These are phyloP conservation scores for Cordyceps fumosorosea DNA, from an alignment of 2,329 filamentous ascomycete genomes.

Conservation along the genomic window DNA sequence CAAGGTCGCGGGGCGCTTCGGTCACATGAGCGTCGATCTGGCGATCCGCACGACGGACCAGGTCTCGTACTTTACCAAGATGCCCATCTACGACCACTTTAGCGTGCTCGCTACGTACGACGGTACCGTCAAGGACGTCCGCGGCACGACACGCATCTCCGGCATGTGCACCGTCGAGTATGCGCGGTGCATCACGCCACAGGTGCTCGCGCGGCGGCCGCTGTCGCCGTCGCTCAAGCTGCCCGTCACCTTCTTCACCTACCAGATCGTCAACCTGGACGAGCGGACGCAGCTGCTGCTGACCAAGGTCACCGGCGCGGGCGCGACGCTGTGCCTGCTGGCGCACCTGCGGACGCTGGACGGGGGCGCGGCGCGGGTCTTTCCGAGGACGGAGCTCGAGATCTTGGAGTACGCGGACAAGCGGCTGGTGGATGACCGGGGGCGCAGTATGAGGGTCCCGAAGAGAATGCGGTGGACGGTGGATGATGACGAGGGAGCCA, in stretches of 20 bases:
- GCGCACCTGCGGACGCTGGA: background rate
- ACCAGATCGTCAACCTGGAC: background rate
- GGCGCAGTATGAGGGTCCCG: background rate
- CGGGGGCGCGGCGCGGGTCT: background rate
- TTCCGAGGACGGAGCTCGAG: background rate
- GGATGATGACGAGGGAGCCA: background rate
- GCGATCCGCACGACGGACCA: background rate
- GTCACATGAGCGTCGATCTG: background rate
- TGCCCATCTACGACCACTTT: background rate
- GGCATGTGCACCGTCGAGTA: background rate
- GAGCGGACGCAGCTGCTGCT: background rate
- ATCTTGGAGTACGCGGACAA: background rate
- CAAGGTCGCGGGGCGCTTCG: background rate
- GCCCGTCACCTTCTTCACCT: background rate
- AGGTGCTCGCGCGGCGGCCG: background rate
- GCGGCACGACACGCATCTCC: background rate
- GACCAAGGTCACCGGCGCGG: background rate
- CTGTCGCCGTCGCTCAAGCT: background rate
- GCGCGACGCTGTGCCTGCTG: background rate
- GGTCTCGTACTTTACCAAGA: background rate
- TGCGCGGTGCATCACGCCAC: background rate
- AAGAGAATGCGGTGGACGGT: background rate
- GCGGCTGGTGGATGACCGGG: background rate
- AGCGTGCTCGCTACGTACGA: background rate
- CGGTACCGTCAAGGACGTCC: background rate